Base-by-base conservation (phyloP, 352 stramenopile species). In the Pythium rishiriense region DNA sequence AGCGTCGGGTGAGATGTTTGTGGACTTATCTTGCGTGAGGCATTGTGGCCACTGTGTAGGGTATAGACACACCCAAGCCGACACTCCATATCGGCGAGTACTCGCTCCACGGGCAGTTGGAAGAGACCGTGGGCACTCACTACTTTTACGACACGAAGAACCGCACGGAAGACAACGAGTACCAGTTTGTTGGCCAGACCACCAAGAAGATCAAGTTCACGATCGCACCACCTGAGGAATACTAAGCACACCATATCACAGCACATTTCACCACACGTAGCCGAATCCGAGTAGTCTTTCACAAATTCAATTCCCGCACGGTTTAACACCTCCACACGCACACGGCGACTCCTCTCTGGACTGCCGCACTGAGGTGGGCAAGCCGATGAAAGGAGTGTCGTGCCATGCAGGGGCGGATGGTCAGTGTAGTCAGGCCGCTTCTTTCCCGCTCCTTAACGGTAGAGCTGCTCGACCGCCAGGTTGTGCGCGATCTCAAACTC, bases 401-500 rank as follows among this genome's bases (percentile, higher is more conserved):
- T 26, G 24, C 46, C 26, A 24, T 33, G 19, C 19, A n/a, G n/a
- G n/a, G n/a, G n/a, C n/a, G n/a, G n/a, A 35, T 35, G 31, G 31
- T 10, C 5, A 35, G 10, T 35, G 31, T 35, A 35, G 10, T 35
- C 10, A 10, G 31, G 5, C 31, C n/a, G 8, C 29, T 12, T 14
- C 25, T 22, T 19, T 26, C 21, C 7, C 10, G 26, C 7, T 11
- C 19, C 48, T 97, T 97, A 99, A 87, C 97, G 95, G 84, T 99
- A 99, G 66, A 99, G 88, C 78, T 99, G 97, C 79, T 99, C 98
- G 64, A 93, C 93, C 67, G 98, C 92, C 58, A 99, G 84, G 81
- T 99, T 99, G 83, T 98, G 96, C 47, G 97, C 97, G 83, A 99
- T 99, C 68, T 98, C 97, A 64, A 98, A 97, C 82, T 99, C 98